Conservation (phyloP, 2,329 filamentous ascomycete species). For the Lojkania enalia region DNA sequence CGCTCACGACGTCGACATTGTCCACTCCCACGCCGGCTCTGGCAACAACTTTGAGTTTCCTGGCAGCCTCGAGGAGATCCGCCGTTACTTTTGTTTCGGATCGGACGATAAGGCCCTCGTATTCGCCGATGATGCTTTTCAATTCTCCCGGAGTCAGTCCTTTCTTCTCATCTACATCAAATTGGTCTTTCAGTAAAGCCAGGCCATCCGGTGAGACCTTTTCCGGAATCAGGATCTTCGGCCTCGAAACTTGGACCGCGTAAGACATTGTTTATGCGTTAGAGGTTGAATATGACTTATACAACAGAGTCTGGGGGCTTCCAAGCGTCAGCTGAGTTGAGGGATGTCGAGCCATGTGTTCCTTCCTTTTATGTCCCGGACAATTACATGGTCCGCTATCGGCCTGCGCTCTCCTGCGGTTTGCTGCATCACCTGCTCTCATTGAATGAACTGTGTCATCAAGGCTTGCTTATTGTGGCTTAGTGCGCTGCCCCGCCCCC, state of each 20-base stretch:
- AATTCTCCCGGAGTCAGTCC: slow-evolving; percentile 67
- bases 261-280: slow-evolving; percentile 36
- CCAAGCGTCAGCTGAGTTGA: neutral
- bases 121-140: slow-evolving; percentile 66
- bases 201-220: slow-evolving; percentile 81
- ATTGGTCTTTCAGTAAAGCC: slow-evolving; percentile 65
- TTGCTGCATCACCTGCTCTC: slow-evolving; percentile 28
- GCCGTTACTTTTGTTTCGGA: slow-evolving; percentile 82
- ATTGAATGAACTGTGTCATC: slow-evolving; percentile 20
- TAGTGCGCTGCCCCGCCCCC: slow-evolving; percentile 39
- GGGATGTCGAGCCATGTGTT: neutral
- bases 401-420: slow-evolving; percentile 14
- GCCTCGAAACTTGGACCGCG: slow-evolving; percentile 31
- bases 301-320: neutral
- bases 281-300: too few relatives aligned
- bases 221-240: slow-evolving; percentile 72
- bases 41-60: slow-evolving; percentile 74
- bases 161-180: slow-evolving; percentile 70
- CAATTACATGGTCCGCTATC: slow-evolving; percentile 31
- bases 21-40: slow-evolving; percentile 79
- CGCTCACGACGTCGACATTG: slow-evolving; percentile 75
- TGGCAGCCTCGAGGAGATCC: slow-evolving; percentile 65
- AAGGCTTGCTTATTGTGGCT: slow-evolving; percentile 23
- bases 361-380: slow-evolving; percentile 16
- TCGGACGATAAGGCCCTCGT: slow-evolving; percentile 77